phyloP scores from a whole-genome alignment of 768 basidiomycete species.

The Suillus placidus region DNA sequence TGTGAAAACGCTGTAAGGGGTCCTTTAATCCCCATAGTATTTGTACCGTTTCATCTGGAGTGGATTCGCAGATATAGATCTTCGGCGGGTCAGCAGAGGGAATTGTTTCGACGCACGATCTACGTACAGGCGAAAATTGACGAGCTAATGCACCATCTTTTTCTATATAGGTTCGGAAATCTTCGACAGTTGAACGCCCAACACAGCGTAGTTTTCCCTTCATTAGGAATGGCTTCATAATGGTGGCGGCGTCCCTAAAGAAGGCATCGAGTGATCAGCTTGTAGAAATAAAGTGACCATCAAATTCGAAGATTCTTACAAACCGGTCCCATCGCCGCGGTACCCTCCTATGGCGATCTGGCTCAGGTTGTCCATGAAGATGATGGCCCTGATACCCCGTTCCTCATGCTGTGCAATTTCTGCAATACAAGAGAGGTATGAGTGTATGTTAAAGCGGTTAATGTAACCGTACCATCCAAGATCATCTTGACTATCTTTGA shows the following conservation, averaged over 20 bases:
- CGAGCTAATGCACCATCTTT: conserved; percentile 13
- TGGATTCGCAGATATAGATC: conserved; percentile 11
- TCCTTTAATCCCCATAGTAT: conserved; percentile 10
- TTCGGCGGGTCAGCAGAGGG: background rate
- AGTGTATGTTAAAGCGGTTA: background rate
- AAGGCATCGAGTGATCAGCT: background rate
- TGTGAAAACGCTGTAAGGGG: conserved; percentile 10
- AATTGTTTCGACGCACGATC: background rate
- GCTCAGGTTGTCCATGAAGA: conserved; percentile 14
- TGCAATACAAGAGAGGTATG: background rate
- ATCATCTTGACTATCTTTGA: conserved; percentile 7
- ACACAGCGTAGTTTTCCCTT: conserved; percentile 12
- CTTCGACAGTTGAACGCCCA: conserved; percentile 14
- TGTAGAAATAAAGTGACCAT: background rate
- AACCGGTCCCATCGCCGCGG: conserved; percentile 12
- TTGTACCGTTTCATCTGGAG: conserved; percentile 5
- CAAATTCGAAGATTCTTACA: conserved; percentile 3
- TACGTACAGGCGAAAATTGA: conserved; percentile 13
- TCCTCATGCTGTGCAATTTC: conserved; percentile 14
- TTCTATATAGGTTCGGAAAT: conserved; percentile 13
- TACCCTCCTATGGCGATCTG: conserved; percentile 15
- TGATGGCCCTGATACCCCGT: conserved; percentile 13
- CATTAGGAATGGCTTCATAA: conserved; percentile 14
- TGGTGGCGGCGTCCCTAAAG: conserved; percentile 13
- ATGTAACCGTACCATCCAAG: conserved; percentile 1